phyloP scores from a whole-genome alignment of 257 asterid genomes.

The Ilex asprella region DNA sequence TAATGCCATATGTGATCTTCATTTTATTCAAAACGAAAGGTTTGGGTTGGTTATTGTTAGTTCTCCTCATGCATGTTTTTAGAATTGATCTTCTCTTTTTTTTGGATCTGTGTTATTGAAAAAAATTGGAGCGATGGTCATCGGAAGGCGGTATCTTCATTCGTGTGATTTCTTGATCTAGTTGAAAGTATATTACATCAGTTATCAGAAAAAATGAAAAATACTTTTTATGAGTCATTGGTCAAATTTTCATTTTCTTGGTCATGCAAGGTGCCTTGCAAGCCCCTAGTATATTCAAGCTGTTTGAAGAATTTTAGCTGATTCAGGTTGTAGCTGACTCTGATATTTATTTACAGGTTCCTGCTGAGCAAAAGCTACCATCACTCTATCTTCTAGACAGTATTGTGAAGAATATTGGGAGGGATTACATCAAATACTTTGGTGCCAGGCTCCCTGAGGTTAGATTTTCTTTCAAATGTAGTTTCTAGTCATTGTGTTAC shows the following conservation, averaged over 20 bases:
- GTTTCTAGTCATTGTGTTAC: not conserved
- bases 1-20: too few species aligned
- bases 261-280: too few species aligned
- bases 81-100: too few species aligned
- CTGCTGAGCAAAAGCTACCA: slow-evolving; percentile 86
- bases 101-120: too few species aligned
- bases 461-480: not conserved
- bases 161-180: too few species aligned
- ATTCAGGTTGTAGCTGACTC: slow-evolving; percentile 24
- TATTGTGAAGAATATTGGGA: slow-evolving; percentile 94
- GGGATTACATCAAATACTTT: slow-evolving; percentile 78
- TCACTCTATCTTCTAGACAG: slow-evolving; percentile 92
- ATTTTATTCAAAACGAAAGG: too few species aligned
- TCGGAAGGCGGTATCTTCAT: not conserved
- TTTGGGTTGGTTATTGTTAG: too few species aligned
- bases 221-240: not conserved
- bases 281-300: not conserved
- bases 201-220: too few species aligned
- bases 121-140: not conserved
- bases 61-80: too few species aligned
- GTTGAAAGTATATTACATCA: too few species aligned
- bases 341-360: slow-evolving; percentile 58
- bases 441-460: slow-evolving; percentile 40
- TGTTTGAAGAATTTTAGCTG: not conserved
- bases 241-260: not conserved